Evolutionary conservation across 306 rosid genomes (phyloP).

Genomic region (Vigna radiata): DNA sequence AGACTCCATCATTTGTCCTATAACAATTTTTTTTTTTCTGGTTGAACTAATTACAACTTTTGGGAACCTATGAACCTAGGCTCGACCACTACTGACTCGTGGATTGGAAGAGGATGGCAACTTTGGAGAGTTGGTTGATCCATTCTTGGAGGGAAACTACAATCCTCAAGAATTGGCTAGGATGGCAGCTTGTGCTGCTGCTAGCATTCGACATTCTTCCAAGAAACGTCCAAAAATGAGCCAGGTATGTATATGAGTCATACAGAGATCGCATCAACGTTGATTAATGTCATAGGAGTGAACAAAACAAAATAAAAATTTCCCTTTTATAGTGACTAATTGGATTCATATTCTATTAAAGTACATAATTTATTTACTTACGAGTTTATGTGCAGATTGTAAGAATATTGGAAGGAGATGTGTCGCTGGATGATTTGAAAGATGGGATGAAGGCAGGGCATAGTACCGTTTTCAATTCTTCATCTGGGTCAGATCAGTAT

Average conservation of each 20-base stretch:
- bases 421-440: constrained; percentile 71
- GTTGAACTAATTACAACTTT: not conserved
- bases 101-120: constrained; percentile 72
- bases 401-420: constrained; percentile 79
- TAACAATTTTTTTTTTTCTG: not conserved
- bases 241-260: constrained; percentile 56
- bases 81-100: constrained; percentile 70
- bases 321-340: not conserved
- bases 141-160: constrained; percentile 63
- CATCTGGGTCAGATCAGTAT: constrained; percentile 59
- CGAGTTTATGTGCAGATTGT: constrained; percentile 56
- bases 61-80: constrained; percentile 56
- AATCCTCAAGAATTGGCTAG: constrained; percentile 66
- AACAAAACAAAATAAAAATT: too few relatives aligned
- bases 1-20: not conserved
- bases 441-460: constrained; percentile 55
- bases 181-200: constrained; percentile 84
- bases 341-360: not conserved
- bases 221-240: constrained; percentile 88
- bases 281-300: not conserved
- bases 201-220: constrained; percentile 86
- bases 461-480: constrained; percentile 11
- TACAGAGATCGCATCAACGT: not conserved
- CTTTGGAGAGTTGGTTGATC: constrained; percentile 69
- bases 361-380: not conserved